A percentile compares a stretch with the other conserved stretches of the same genome.
phyloP scores from a whole-genome alignment of 768 basidiomycete species.

The Suillus plorans region DNA sequence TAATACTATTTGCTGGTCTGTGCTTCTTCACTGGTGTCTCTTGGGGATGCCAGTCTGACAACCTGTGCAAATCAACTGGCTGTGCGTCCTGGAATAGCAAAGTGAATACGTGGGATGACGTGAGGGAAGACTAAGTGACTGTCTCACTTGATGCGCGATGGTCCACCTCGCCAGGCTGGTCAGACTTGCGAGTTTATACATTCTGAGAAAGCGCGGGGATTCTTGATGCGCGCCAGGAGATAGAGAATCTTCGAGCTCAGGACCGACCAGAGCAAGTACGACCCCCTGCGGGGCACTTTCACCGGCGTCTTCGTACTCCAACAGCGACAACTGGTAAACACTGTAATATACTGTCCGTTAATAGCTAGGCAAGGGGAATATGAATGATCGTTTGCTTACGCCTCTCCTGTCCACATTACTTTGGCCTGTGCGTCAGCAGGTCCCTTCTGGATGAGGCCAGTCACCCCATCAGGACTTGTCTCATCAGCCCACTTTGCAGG shows the following conservation, averaged over 20 bases:
- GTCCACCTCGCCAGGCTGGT: slow-evolving; percentile 76
- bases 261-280: slow-evolving; percentile 72
- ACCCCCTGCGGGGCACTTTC: slow-evolving; percentile 68
- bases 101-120: slow-evolving; percentile 5
- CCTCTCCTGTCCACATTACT: slow-evolving; percentile 76
- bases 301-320: slow-evolving; percentile 63
- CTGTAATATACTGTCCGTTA: slow-evolving; percentile 33
- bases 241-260: slow-evolving; percentile 47
- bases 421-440: slow-evolving; percentile 71
- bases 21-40: slow-evolving; percentile 46
- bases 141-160: slow-evolving; percentile 59
- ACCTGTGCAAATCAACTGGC: slow-evolving; percentile 59
- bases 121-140: slow-evolving; percentile 2
- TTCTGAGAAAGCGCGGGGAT: slow-evolving; percentile 56
- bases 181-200: slow-evolving; percentile 82
- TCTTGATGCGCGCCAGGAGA: slow-evolving; percentile 51
- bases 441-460: slow-evolving; percentile 47
- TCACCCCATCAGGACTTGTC: slow-evolving; percentile 34
- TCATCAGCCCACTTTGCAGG: slow-evolving; percentile 65
- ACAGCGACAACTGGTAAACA: slow-evolving; percentile 73
- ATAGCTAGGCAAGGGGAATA: neutral
- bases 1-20: slow-evolving; percentile 55
- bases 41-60: slow-evolving; percentile 51
- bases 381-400: slow-evolving; percentile 41
- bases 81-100: slow-evolving; percentile 44